Percentiles rank a stretch among this genome's conserved stretches.
Evolutionary conservation across 495 filamentous ascomycete genomes (phyloP).

Genomic region (Hypomontagnella monticulosa): DNA sequence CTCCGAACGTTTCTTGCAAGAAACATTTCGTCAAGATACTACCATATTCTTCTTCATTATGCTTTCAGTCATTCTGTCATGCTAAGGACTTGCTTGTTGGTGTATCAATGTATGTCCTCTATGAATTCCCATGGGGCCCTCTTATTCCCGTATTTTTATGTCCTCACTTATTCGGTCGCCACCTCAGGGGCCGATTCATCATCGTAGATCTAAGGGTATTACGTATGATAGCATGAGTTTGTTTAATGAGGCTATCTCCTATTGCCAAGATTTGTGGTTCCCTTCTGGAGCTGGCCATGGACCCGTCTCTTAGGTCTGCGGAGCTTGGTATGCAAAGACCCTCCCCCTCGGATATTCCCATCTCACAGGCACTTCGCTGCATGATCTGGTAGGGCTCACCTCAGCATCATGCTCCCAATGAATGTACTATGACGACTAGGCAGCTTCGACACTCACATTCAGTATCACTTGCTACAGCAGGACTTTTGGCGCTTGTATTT

Average conservation of each 20-base stretch:
- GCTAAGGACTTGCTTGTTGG: background rate
- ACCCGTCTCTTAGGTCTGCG: conserved; percentile 25
- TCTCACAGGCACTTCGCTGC: conserved; percentile 32
- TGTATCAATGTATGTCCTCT: background rate
- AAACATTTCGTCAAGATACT: conserved; percentile 5
- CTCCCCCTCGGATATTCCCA: conserved; percentile 37
- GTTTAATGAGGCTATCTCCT: conserved; percentile 43
- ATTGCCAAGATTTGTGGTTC: conserved; percentile 34
- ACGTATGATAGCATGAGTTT: conserved; percentile 39
- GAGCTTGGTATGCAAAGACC: conserved; percentile 36
- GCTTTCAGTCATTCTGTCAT: background rate
- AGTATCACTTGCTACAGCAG: background rate
- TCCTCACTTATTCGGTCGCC: conserved; percentile 1
- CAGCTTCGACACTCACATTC: conserved; percentile 19
- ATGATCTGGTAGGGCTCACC: conserved; percentile 39
- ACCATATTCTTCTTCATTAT: background rate
- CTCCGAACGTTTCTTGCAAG: conserved; percentile 34
- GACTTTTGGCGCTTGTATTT: conserved; percentile 12
- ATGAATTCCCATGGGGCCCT: background rate
- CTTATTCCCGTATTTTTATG: background rate
- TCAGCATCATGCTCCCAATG: conserved; percentile 26
- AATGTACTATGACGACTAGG: conserved; percentile 21
- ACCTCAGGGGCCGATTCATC: conserved; percentile 1
- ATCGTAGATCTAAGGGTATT: conserved; percentile 22
- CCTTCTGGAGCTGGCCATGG: conserved; percentile 30